Percentiles rank a stretch among this genome's conserved stretches.
These are phyloP conservation scores for Scutellaria barbata DNA, from an alignment of 257 asterid species.

Conservation along the genomic window DNA sequence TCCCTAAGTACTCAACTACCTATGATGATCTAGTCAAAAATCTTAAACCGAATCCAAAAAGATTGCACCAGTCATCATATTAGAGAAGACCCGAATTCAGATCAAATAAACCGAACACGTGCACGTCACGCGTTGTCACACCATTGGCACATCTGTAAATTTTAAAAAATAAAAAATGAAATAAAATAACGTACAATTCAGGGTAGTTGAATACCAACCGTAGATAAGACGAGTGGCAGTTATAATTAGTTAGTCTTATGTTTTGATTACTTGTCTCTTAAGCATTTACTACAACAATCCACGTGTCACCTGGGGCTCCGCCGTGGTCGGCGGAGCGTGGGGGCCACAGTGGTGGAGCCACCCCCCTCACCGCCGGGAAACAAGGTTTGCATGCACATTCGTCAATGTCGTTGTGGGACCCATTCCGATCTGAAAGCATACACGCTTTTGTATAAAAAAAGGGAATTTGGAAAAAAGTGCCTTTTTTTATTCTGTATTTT, in stretches of 20 bases:
- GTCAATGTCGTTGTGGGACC: conserved; percentile 25
- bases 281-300: conserved; percentile 27
- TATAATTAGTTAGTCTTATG: conserved; percentile 35
- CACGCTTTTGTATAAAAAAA: conserved; percentile 27
- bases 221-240: conserved; percentile 31
- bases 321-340: conserved; percentile 40
- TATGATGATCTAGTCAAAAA: background rate
- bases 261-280: conserved; percentile 15
- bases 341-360: conserved; percentile 29
- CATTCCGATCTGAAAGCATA: conserved; percentile 28
- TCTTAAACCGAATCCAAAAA: conserved; percentile 10
- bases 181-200: too few relatives aligned
- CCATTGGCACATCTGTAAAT: conserved; percentile 36
- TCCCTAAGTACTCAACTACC: too few relatives aligned
- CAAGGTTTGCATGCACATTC: background rate
- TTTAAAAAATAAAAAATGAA: background rate
- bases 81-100: background rate
- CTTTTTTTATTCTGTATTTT: background rate
- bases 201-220: conserved; percentile 34
- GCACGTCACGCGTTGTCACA: conserved; percentile 27
- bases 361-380: conserved; percentile 34
- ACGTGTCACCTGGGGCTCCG: conserved; percentile 34
- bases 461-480: background rate
- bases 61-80: background rate
- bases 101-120: conserved; percentile 18